Conservation (phyloP, 768 basidiomycete species). For the Rhizopogon vulgaris region DNA sequence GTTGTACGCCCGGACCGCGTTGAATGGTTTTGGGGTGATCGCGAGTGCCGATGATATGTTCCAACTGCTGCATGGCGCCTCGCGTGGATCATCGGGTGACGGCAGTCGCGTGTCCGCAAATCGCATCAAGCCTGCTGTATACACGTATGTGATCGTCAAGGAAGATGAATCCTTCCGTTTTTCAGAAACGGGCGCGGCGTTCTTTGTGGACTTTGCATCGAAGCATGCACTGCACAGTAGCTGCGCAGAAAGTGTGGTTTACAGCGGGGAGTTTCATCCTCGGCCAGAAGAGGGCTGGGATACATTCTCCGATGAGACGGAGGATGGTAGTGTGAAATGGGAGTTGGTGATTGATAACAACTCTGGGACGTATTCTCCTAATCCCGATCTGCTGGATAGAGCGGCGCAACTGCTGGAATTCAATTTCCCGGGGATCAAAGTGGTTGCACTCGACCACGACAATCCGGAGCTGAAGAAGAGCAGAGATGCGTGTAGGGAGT, state of each 20-base stretch:
- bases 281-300: constrained; percentile 66
- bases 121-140: constrained; percentile 74
- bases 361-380: constrained; percentile 79
- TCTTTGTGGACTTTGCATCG: constrained; percentile 81
- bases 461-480: constrained; percentile 54
- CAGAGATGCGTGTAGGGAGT: constrained; percentile 59
- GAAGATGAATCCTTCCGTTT: constrained; percentile 76
- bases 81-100: constrained; percentile 8
- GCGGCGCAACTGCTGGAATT: constrained; percentile 59
- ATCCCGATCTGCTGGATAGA: constrained; percentile 51
- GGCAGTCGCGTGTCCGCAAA: constrained; percentile 19
- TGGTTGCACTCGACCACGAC: constrained; percentile 48
- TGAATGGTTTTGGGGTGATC: constrained; percentile 59
- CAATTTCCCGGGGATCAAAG: constrained; percentile 63
- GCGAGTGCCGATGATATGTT: constrained; percentile 41
- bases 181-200: constrained; percentile 82
- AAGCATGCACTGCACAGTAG: constrained; percentile 85
- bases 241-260: constrained; percentile 60
- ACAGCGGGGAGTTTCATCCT: constrained; percentile 76
- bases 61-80: constrained; percentile 44
- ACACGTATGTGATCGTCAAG: constrained; percentile 77
- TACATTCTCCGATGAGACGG: constrained; percentile 46
- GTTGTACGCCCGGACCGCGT: constrained; percentile 63
- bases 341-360: constrained; percentile 85
- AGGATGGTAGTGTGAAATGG: constrained; percentile 60